Evolutionary conservation across 2,329 filamentous ascomycete species (phyloP), one percentile per base, ranked within the genome.

Genomic region (Penicillium crustosum): DNA sequence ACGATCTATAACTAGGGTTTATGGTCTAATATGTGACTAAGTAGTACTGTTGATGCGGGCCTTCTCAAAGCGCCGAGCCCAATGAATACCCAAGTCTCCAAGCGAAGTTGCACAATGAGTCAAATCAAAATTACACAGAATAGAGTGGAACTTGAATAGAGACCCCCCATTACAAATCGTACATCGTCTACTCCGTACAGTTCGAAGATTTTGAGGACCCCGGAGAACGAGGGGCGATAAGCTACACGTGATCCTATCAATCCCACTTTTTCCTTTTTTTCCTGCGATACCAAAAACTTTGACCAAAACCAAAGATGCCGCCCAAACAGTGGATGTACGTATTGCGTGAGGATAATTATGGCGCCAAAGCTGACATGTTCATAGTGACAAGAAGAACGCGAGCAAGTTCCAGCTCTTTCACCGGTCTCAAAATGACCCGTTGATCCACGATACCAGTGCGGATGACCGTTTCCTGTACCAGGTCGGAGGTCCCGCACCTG

Each of bases 321-420:
- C 83, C 82, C 66, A 85, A 84, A 77, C 87, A 88, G 80, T 91
- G 89, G 85, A 91, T 90, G 86, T 88, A 79, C 66, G 83, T 76
- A 53, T 52, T 9, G 21, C 0, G 2, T 4, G 8, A 23, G 15
- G 13, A 33, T 23, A 0, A 12, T 27, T 17, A 29, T 12, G 10
- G 49, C 13, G 29, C 9, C 2, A 12, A 42, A 25, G 49, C 64
- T 65, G 57, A 67, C 68, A 74, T 55, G 74, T 68, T 62, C 59
- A 52, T 71, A 88, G 86, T 67, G 85, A 97, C 81, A 97, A 96
- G 81, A 96, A 96, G 78, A 89, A 85, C 60, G 93, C 94, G 68
- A 89, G 90, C 74, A 94, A 93, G 78, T 97, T 96, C 78, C 89
- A 89, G 67, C 89, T 99, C 73, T 91, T 97, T 69, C 91, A 97